Conservation (phyloP, 495 filamentous ascomycete genomes). For the Sordaria brevicollis region DNA sequence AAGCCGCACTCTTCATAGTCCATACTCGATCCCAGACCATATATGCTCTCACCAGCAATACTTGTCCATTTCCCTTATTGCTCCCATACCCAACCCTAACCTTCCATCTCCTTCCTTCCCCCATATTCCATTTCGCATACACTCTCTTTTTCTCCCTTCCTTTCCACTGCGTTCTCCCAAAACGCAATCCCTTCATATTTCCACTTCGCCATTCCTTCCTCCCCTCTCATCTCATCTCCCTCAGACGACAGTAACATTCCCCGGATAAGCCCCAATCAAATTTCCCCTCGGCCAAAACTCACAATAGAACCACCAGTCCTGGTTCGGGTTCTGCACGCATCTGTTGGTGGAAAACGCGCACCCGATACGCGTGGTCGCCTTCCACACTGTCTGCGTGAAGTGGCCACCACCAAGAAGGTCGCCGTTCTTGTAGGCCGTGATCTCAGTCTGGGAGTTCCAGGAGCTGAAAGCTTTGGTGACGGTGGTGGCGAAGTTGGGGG, state of each 20-base stretch:
- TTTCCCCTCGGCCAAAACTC: constrained; percentile 12
- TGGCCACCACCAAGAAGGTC: constrained; percentile 6
- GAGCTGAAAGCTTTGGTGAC: constrained; percentile 3
- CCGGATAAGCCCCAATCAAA: constrained; percentile 1
- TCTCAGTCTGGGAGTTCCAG: constrained; percentile 6
- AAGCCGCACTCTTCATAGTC: not conserved
- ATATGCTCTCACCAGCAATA: not conserved
- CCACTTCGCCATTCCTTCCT: not conserved
- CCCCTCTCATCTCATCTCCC: not conserved
- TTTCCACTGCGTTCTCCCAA: not conserved
- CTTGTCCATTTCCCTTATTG: not conserved
- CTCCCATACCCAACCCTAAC: not conserved
- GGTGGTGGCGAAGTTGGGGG: constrained; percentile 5
- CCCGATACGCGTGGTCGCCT: constrained; percentile 9
- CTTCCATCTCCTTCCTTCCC: not conserved
- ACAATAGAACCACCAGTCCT: constrained; percentile 18
- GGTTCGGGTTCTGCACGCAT: constrained; percentile 6
- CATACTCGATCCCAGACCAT: not conserved
- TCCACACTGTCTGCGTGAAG: constrained; percentile 20
- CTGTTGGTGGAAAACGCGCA: constrained; percentile 13
- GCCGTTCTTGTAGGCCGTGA: constrained; percentile 3
- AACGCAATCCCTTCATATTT: not conserved
- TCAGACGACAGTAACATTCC: constrained; percentile 5
- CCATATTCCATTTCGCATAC: not conserved
- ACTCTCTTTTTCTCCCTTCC: not conserved